Conservation (phyloP, 495 filamentous ascomycete genomes). For the Aspergillus steynii region DNA sequence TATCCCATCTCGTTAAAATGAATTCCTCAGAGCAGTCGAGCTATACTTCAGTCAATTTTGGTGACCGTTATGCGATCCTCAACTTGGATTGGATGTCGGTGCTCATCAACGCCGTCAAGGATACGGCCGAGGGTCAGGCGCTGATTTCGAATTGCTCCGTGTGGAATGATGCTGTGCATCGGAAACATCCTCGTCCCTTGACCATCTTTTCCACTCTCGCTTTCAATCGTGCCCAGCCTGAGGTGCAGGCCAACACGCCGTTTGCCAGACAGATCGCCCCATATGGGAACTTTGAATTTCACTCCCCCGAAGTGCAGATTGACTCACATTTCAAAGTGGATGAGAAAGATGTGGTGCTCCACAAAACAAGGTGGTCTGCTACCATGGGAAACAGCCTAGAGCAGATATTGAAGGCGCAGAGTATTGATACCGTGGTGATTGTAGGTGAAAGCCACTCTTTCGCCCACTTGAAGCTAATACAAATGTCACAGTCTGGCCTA, state of each 20-base stretch:
- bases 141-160: conserved; percentile 19
- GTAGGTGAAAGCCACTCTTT: conserved; percentile 19
- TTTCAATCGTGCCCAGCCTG: conserved; percentile 32
- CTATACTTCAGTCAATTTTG: conserved; percentile 26
- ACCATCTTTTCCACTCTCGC: conserved; percentile 44
- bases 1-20: no score
- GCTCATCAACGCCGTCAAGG: conserved; percentile 31
- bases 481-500: conserved; percentile 36
- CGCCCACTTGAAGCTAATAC: conserved; percentile 1
- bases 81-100: conserved; percentile 47
- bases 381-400: conserved; percentile 40
- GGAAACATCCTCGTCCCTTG: conserved; percentile 29
- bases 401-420: conserved; percentile 41
- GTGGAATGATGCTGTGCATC: conserved; percentile 45
- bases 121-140: conserved; percentile 29
- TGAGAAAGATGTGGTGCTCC: conserved; percentile 37
- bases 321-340: conserved; percentile 30
- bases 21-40: no score
- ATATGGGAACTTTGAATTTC: conserved; percentile 22
- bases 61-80: conserved; percentile 41
- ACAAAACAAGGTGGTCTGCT: conserved; percentile 46
- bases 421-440: conserved; percentile 44
- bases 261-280: conserved; percentile 31
- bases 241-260: conserved; percentile 31
- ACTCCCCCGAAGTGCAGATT: conserved; percentile 26